Evolutionary conservation across 2,329 filamentous ascomycete genomes (phyloP).

Genomic region (Fusarium sp.): DNA sequence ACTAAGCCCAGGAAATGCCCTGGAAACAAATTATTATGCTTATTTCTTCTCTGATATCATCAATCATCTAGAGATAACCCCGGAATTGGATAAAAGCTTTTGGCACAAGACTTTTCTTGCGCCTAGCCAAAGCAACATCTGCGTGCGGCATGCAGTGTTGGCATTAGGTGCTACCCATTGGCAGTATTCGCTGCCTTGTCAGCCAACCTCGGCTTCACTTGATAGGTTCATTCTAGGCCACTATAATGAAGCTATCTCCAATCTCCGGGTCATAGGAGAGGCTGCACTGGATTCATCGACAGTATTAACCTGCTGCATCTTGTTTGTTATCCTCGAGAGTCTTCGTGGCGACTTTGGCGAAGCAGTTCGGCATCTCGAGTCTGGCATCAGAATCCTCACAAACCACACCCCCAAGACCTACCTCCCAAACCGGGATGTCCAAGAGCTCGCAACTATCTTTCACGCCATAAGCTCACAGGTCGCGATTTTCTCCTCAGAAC

Average conservation of each 20-base stretch:
- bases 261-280: background rate
- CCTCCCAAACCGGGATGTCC: background rate
- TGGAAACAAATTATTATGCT: conserved; percentile 9
- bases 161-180: conserved; percentile 9
- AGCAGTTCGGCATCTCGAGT: conserved; percentile 18
- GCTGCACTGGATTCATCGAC: background rate
- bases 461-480: conserved; percentile 18
- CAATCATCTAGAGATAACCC: background rate
- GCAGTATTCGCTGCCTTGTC: background rate
- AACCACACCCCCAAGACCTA: background rate
- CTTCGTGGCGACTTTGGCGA: conserved; percentile 14
- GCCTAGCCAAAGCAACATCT: background rate
- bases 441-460: background rate
- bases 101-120: conserved; percentile 3
- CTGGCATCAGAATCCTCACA: conserved; percentile 2
- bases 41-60: conserved; percentile 19
- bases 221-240: conserved; percentile 6
- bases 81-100: background rate
- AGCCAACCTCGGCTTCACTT: background rate
- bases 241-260: conserved; percentile 11
- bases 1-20: background rate
- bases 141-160: conserved; percentile 4
- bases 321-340: conserved; percentile 13
- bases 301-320: conserved; percentile 2
- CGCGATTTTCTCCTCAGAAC: conserved; percentile 3